Conservation (phyloP, 345 rosid genomes). For the Euphorbia pulcherrima region DNA sequence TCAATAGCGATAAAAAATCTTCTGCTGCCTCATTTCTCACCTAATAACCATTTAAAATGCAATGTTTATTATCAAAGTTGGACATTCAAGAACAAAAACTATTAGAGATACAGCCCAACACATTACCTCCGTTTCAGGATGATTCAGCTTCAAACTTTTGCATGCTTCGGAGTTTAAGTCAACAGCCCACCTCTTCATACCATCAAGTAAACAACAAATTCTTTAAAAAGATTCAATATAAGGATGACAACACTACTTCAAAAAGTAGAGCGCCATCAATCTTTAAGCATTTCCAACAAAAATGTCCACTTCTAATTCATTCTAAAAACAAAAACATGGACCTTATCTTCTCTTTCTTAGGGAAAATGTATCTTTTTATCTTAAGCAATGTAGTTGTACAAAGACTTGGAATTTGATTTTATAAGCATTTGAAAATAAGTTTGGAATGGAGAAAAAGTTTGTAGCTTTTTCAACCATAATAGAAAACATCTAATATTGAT, state of each 20-base stretch:
- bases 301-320: too few species aligned
- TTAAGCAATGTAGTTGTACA: background rate
- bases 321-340: too few species aligned
- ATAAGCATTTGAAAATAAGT: background rate
- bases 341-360: too few species aligned
- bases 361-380: too few species aligned
- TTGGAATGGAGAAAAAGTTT: background rate
- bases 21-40: constrained; percentile 28
- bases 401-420: background rate
- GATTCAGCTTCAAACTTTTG: constrained; percentile 34
- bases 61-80: background rate
- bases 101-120: background rate
- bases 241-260: background rate
- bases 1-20: constrained; percentile 24
- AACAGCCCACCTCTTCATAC: constrained; percentile 38
- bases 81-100: background rate
- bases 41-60: background rate
- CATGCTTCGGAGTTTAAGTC: constrained; percentile 37
- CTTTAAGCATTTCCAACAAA: too few species aligned
- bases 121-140: constrained; percentile 39
- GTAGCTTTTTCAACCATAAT: too few species aligned
- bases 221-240: background rate
- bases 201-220: background rate
- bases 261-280: background rate
- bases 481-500: background rate